phyloP scores from a whole-genome alignment of 1,284 basidiomycete genomes.

The Heimioporus punctisporus region DNA sequence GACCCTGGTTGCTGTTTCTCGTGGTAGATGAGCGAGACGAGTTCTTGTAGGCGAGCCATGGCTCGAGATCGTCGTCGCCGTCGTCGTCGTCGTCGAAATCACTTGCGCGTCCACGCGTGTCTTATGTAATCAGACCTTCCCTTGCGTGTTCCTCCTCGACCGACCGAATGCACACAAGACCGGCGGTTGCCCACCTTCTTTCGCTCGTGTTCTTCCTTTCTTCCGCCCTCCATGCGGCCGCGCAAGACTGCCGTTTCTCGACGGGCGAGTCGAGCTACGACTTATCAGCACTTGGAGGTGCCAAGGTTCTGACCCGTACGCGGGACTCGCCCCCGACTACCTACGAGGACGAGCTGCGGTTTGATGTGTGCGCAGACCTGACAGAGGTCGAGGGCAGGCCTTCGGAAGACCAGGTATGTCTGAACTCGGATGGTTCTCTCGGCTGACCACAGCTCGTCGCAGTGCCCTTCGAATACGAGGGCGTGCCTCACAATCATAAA shows the following conservation, averaged over 20 bases:
- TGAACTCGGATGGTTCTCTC: not conserved
- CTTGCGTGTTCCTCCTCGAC: not conserved
- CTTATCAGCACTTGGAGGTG: slow-evolving; percentile 53
- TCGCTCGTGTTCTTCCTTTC: slow-evolving; percentile 38
- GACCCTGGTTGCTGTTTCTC: slow-evolving; percentile 77
- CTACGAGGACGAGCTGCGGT: slow-evolving; percentile 49
- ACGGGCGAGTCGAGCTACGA: slow-evolving; percentile 56
- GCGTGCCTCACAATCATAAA: slow-evolving; percentile 74
- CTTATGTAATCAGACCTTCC: slow-evolving; percentile 34
- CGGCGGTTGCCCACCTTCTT: slow-evolving; percentile 14
- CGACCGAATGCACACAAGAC: slow-evolving; percentile 20
- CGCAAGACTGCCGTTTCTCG: slow-evolving; percentile 52
- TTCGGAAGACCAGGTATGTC: slow-evolving; percentile 68
- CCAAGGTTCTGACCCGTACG: slow-evolving; percentile 43
- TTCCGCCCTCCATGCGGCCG: slow-evolving; percentile 31
- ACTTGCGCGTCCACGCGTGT: slow-evolving; percentile 36
- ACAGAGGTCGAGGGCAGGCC: slow-evolving; percentile 45
- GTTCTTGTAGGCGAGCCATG: slow-evolving; percentile 60
- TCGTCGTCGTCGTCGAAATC: slow-evolving; percentile 12
- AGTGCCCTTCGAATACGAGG: slow-evolving; percentile 71
- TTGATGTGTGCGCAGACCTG: slow-evolving; percentile 68
- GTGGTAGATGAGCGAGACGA: slow-evolving; percentile 70
- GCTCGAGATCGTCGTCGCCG: slow-evolving; percentile 15
- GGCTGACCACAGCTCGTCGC: slow-evolving; percentile 8
- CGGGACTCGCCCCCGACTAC: slow-evolving; percentile 50